Base-by-base conservation (phyloP, 768 basidiomycete species). In the Suillus weaverae region DNA sequence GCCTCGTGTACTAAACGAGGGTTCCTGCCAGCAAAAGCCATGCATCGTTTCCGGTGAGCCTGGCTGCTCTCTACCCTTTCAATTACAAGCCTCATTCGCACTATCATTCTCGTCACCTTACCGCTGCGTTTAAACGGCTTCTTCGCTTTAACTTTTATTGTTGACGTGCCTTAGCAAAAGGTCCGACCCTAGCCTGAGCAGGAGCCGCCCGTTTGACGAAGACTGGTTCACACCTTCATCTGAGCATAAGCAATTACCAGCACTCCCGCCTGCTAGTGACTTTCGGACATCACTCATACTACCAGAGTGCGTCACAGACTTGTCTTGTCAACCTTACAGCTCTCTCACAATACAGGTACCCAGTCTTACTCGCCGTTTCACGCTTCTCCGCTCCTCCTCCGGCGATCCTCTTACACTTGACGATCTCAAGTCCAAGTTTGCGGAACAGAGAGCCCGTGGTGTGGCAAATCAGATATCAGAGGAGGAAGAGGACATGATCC, bases 221-320 rank as follows among this genome's bases (percentile, higher is more conserved):
- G 63, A 67, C 66, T 68, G 62, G 33, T 66, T 70, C 69, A 70
- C 73, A 69, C 76, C 73, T 16, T 69, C 75, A 60, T 69, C 75
- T 67, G 74, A 80, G 50, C 78, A 77, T 65, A 80, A 80, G 53
- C 68, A 73, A 56, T 78, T 87, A 3, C 86, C 84, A 57, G 81
- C 84, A 68, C 81, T 94, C 20, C 89, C 90, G 61, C 84, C 89
- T 10, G 79, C 82, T 51, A 86, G 84, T 80, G 87, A 92, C 77
- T 95, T 95, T 80, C 89, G 93, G 71, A 92, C 93, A 36, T 93
- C 92, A 65, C 84, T 90, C 73, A 93, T 95, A 70, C 78, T 95
- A 57, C 91, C 91, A 74, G 91, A 90, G 93, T 95, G 78, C 80
- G 90, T 81, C 48, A 66, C 59, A 63, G 26, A 33, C 69, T 63